Base-by-base conservation (phyloP, 1,284 basidiomycete species). In the Hemileia vastatrix region DNA sequence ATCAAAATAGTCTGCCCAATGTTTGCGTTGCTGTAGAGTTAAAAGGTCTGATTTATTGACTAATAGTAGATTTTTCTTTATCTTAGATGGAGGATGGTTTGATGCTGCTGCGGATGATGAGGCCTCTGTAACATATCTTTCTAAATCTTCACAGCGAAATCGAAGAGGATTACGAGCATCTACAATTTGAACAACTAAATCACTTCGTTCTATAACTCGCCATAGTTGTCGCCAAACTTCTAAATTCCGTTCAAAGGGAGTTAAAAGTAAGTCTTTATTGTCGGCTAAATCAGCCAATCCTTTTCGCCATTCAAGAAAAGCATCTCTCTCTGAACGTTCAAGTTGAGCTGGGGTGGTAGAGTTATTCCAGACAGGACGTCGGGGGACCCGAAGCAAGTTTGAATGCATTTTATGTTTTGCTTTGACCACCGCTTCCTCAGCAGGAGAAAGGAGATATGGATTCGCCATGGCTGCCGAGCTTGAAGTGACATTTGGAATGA, bases 1-100 rank as follows among this genome's bases (percentile, higher is more conserved):
- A 65, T 96, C 91, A 72, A 98, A 96, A 77, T 95, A 91, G 70
- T 93, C 86, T 27, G 94, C 94, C 95, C 95, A 99, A 60, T 79
- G 75, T 57, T 79, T 79, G 66, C 86, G 83, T 79, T 98, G 95
- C 63, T 85, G 82, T 5, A 83, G 80, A 13, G 90, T 95, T 66
- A 99, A 78, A 54, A 99, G 78, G 79, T 99, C 95, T 2, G 94
- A 84, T 78, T 99, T 98, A 78, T 99, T 99, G 76, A 98, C 89
- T 59, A 98, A 81, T 45, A 99, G 77, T 70, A 98, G 77, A 70
- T 82, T 88, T 72, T 80, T 83, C 70, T 93, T 80, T 72, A 77
- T 77, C 8, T 86, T 86, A 4, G 69, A 70, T 44, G 64, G 55
- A 13, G 64, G 62, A 33, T 52, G 24, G 32, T 40, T 43, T 19